Conservation (phyloP, 768 basidiomycete genomes). For the Boletus rex-veris region DNA sequence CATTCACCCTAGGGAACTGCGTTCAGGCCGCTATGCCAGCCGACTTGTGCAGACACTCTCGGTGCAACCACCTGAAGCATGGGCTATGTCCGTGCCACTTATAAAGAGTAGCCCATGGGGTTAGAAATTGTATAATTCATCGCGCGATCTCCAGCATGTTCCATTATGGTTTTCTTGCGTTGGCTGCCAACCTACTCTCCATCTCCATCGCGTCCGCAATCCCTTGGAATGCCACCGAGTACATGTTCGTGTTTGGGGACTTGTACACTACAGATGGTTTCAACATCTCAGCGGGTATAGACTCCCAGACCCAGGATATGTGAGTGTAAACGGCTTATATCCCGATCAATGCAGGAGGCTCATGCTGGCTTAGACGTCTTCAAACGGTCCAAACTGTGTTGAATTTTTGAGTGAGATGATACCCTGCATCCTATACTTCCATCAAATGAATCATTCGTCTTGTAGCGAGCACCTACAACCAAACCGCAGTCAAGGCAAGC, state of each 20-base stretch:
- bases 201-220: conserved; percentile 16
- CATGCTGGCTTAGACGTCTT: conserved; percentile 42
- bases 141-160: conserved; percentile 10
- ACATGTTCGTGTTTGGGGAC: conserved; percentile 60
- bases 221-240: conserved; percentile 53
- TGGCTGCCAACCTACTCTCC: background rate
- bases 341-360: background rate
- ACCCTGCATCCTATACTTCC: background rate
- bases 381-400: conserved; percentile 65
- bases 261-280: conserved; percentile 60
- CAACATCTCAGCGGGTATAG: conserved; percentile 53
- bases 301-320: conserved; percentile 51
- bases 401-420: conserved; percentile 42
- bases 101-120: conserved; percentile 1
- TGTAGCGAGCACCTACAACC: conserved; percentile 51
- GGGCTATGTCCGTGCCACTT: background rate
- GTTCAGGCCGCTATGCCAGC: background rate
- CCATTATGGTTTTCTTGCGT: background rate
- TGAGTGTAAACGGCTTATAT: conserved; percentile 26
- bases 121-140: background rate
- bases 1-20: background rate
- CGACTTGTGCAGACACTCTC: background rate
- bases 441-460: conserved; percentile 4
- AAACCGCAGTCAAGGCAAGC: conserved; percentile 47
- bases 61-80: background rate